Conservation (phyloP, 257 asterid species). For the Jacaranda mimosifolia region DNA sequence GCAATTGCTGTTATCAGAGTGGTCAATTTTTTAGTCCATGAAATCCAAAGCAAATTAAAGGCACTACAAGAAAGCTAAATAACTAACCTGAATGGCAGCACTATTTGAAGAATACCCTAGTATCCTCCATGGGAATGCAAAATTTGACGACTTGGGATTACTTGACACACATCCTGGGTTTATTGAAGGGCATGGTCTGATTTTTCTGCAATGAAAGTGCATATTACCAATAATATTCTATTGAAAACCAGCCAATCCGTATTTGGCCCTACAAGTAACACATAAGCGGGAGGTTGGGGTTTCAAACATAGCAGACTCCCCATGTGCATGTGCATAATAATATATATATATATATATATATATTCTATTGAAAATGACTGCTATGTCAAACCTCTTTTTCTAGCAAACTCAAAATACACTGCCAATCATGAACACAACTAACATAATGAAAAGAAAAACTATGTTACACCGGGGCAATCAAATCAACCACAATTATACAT, state of each 20-base stretch:
- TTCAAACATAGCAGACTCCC: no score
- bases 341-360: not conserved
- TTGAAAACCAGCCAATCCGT: not conserved
- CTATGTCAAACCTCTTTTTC: not conserved
- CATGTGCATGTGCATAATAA: no score
- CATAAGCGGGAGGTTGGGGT: no score
- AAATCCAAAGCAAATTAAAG: not conserved
- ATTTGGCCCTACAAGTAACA: no score
- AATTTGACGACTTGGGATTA: constrained; percentile 80
- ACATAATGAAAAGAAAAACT: not conserved
- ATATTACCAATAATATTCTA: not conserved
- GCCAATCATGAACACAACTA: not conserved
- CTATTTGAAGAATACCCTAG: constrained; percentile 50
- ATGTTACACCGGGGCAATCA: not conserved
- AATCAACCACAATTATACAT: not conserved
- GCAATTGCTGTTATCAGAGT: constrained; percentile 58
- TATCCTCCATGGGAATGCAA: constrained; percentile 84
- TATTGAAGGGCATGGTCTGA: constrained; percentile 88
- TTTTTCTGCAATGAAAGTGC: constrained; percentile 63
- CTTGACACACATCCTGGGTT: constrained; percentile 87
- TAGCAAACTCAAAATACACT: constrained; percentile 7
- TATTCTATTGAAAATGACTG: not conserved
- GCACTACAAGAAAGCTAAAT: not conserved
- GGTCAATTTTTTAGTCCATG: constrained; percentile 1
- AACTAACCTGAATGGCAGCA: constrained; percentile 65